Conservation (phyloP, 2,329 filamentous ascomycete genomes). For the Diaporthe sp. region DNA sequence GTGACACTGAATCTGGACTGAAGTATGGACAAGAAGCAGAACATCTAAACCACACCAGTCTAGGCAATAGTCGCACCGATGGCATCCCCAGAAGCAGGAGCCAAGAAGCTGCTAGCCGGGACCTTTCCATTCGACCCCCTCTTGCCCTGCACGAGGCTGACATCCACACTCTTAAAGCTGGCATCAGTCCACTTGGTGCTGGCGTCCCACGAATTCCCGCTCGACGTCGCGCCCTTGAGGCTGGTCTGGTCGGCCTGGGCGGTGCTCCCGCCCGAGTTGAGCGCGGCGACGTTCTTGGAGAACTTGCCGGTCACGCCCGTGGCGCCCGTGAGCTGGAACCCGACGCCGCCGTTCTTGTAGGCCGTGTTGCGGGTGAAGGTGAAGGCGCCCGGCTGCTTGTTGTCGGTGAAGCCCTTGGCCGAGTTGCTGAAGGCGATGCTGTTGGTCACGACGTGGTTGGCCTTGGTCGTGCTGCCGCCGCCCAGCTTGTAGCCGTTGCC, state of each 20-base stretch:
- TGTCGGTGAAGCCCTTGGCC: conserved; percentile 62
- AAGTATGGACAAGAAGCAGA: conserved; percentile 5
- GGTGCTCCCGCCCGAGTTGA: conserved; percentile 45
- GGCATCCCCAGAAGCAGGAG: conserved; percentile 52
- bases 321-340: conserved; percentile 54
- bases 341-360: conserved; percentile 59
- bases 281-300: conserved; percentile 55
- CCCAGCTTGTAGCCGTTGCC: conserved; percentile 65
- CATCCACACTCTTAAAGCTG: conserved; percentile 55
- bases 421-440: conserved; percentile 59
- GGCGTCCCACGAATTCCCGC: conserved; percentile 59
- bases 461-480: conserved; percentile 52
- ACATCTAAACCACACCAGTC: neutral
- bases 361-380: conserved; percentile 59
- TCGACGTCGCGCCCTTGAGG: conserved; percentile 46
- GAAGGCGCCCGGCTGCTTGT: conserved; percentile 57
- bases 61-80: conserved; percentile 55
- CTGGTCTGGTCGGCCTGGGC: conserved; percentile 45
- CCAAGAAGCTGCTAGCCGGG: conserved; percentile 56
- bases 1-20: neutral
- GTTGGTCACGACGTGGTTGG: conserved; percentile 59
- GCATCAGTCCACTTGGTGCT: conserved; percentile 54
- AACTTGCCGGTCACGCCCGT: conserved; percentile 48
- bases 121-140: conserved; percentile 56
- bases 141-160: conserved; percentile 52